Percentiles rank a stretch among this genome's conserved stretches.
Conservation (phyloP, 2,329 filamentous ascomycete genomes). For the Knufia fluminis region DNA sequence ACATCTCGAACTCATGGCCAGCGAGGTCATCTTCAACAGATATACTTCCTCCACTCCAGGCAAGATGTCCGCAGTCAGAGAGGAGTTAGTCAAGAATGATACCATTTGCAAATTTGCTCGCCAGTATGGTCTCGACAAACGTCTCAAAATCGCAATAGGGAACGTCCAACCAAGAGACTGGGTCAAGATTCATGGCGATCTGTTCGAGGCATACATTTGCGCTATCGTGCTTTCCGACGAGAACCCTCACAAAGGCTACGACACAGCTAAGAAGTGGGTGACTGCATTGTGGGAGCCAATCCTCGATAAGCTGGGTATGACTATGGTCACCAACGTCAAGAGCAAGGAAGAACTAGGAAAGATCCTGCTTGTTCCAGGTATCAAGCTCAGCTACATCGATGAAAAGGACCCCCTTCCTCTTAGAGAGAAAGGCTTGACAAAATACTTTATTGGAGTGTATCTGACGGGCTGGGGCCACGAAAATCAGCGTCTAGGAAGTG, state of each 20-base stretch:
- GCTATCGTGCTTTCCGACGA: conserved; percentile 57
- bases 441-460: conserved; percentile 38
- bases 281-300: conserved; percentile 63
- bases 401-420: conserved; percentile 29
- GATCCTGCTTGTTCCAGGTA: conserved; percentile 47
- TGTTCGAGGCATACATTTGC: conserved; percentile 86
- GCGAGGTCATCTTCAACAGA: conserved; percentile 63
- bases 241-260: conserved; percentile 53
- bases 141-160: conserved; percentile 47
- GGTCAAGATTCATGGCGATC: conserved; percentile 67
- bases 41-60: conserved; percentile 56
- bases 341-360: conserved; percentile 47
- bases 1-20: conserved; percentile 69
- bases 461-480: conserved; percentile 40
- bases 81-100: conserved; percentile 70
- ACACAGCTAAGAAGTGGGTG: conserved; percentile 59
- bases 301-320: conserved; percentile 34
- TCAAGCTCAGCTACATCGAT: conserved; percentile 52
- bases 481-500: conserved; percentile 36
- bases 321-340: conserved; percentile 25
- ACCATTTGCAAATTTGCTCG: conserved; percentile 62
- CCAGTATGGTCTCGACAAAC: conserved; percentile 61
- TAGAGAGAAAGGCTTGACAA: conserved; percentile 30
- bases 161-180: conserved; percentile 39
- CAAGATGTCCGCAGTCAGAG: conserved; percentile 64